Base-by-base conservation (phyloP, 495 filamentous ascomycete genomes). In the Penicillium malachiteum region DNA sequence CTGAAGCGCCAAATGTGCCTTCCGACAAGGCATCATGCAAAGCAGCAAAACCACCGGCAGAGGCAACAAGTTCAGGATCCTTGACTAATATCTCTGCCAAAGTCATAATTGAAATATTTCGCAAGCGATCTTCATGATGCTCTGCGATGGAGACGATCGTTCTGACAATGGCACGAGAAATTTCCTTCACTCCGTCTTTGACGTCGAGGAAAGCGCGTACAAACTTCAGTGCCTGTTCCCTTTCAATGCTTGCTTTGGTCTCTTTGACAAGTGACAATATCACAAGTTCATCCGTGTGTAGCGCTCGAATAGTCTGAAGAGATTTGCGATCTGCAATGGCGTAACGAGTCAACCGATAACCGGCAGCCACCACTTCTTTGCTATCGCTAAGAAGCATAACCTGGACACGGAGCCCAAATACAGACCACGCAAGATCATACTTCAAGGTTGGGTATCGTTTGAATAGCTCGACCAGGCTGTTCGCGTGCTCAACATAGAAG, bases 161-260 rank as follows among this genome's bases (percentile, higher is more conserved):
- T 41, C 94, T 81, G 12, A 96, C 84, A 26, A 98, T 84, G 2
- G 88, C 86, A 58, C 87, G 84, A 2, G 93, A 96, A 48, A 98
- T 84, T 67, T 98, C 94, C 43, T 79, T 79, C 6, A 95, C 87
- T 12, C 94, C 94, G 58, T 90, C 91, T 65, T 97, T 96, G 60
- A 98, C 90, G 59, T 97, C 95, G 21, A 98, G 76, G 68, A 98
- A 98, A 7, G 92, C 90, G 53, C 94, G 83, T 21, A 97, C 89
- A 71, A 98, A 97, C 67, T 98, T 98, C 58, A 98, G 71, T 0
- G 94, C 94, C 71, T 98, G 94, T 68, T 98, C 94, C 44, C 94
- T 85, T 73, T 98, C 94, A 42, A 98, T 90, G 66, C 91, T 94
- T 10, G 93, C 88, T 66, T 96, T 97, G 66, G 90, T 88, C 65